Percentiles rank a stretch among this genome's conserved stretches.
Evolutionary conservation across 1,284 basidiomycete genomes (phyloP).

Genomic region (Phaffia rhodozyma): DNA sequence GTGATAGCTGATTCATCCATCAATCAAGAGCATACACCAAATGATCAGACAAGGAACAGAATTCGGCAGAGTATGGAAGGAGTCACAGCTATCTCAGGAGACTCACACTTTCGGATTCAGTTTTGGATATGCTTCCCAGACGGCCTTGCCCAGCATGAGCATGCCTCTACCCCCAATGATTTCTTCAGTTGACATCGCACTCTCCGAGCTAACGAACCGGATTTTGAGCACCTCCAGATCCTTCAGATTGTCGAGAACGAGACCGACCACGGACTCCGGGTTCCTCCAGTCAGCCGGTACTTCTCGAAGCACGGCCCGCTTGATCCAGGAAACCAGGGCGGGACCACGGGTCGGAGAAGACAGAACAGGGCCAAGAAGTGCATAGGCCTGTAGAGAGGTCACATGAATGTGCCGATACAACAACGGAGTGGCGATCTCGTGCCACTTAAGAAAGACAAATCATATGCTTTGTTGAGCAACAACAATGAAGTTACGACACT

Average conservation of each 20-base stretch:
- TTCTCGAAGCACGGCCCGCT: conserved; percentile 9
- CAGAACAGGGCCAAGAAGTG: not conserved
- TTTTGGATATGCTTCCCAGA: conserved; percentile 9
- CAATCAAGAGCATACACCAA: too few species aligned
- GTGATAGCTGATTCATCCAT: conserved; percentile 5
- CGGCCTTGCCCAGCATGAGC: not conserved
- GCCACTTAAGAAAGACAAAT: not conserved
- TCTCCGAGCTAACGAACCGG: not conserved
- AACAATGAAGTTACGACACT: not conserved
- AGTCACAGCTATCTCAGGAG: not conserved
- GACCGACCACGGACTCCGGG: not conserved
- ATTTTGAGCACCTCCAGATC: conserved; percentile 14
- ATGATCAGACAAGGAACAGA: not conserved
- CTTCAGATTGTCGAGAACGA: not conserved
- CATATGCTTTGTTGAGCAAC: not conserved
- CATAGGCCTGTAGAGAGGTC: not conserved
- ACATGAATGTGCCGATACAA: conserved; percentile 4
- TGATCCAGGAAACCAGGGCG: conserved; percentile 1
- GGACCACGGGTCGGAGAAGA: not conserved
- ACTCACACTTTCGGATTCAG: conserved; percentile 13
- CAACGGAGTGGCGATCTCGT: not conserved
- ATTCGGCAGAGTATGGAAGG: not conserved
- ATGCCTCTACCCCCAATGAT: not conserved
- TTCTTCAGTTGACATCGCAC: not conserved
- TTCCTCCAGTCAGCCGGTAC: not conserved